phyloP scores from a whole-genome alignment of 768 basidiomycete species.

The Termitomyces sp. region DNA sequence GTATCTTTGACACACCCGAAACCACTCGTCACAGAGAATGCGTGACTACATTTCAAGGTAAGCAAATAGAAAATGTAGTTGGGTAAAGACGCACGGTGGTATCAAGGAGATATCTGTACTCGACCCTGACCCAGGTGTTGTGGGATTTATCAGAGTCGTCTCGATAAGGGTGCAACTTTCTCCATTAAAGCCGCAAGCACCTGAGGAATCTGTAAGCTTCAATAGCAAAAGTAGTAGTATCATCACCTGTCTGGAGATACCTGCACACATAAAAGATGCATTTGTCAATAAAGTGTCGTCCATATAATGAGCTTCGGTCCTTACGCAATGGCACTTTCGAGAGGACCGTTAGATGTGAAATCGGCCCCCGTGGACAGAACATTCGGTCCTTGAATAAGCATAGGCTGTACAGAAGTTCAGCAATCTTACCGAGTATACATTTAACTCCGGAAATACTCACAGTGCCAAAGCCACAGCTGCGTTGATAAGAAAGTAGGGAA shows the following conservation, averaged over 20 bases:
- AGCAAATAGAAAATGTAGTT: background rate
- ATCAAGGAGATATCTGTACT: conserved; percentile 35
- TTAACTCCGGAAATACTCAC: conserved; percentile 13
- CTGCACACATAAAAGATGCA: conserved; percentile 5
- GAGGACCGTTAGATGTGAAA: conserved; percentile 21
- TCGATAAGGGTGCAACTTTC: conserved; percentile 34
- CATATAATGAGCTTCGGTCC: background rate
- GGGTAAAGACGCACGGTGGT: conserved; percentile 29
- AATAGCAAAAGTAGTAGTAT: background rate
- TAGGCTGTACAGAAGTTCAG: conserved; percentile 16
- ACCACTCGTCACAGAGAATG: conserved; percentile 34
- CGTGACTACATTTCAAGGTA: conserved; percentile 20
- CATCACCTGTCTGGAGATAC: conserved; percentile 25
- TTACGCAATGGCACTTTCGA: conserved; percentile 31
- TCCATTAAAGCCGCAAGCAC: conserved; percentile 32
- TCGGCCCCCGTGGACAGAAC: conserved; percentile 25
- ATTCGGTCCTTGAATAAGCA: conserved; percentile 23
- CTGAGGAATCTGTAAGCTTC: conserved; percentile 8
- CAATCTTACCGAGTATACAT: background rate
- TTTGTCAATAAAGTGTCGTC: background rate
- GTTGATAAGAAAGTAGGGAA: background rate
- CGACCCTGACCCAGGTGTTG: conserved; percentile 24
- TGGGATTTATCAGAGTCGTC: conserved; percentile 30
- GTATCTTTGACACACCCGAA: conserved; percentile 28
- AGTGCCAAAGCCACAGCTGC: conserved; percentile 28